Percentiles rank a stretch among this genome's conserved stretches.
These are phyloP conservation scores for Eimeria falciformis DNA, from an alignment of 169 alveolate genomes.

Conservation along the genomic window DNA sequence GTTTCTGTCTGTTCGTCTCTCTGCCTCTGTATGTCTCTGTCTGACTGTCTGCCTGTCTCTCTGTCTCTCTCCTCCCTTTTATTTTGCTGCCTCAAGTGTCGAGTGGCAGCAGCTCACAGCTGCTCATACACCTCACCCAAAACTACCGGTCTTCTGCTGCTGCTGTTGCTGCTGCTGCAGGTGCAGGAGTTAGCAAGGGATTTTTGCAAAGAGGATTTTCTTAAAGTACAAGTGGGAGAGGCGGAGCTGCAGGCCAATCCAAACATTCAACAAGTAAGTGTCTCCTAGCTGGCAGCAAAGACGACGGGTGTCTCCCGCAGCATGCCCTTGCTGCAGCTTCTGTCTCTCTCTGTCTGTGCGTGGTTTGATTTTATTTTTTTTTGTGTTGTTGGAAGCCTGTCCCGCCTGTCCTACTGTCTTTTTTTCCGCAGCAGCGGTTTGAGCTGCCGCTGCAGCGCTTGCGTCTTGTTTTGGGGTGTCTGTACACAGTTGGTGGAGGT, in stretches of 20 bases:
- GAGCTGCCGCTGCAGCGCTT: too few species aligned
- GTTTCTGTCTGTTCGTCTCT: neutral
- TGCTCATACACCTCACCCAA: neutral
- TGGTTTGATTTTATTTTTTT: too few species aligned
- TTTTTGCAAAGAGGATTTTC: slow-evolving; percentile 90
- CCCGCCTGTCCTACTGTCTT: too few species aligned
- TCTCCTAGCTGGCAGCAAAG: neutral
- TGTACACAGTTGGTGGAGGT: slow-evolving; percentile 49
- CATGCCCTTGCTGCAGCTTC: slow-evolving; percentile 17
- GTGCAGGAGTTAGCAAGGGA: slow-evolving; percentile 84
- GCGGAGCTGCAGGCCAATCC: slow-evolving; percentile 70
- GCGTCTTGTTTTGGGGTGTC: too few species aligned
- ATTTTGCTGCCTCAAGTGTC: neutral
- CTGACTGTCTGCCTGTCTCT: neutral
- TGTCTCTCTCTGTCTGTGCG: slow-evolving; percentile 6
- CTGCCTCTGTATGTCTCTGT: neutral
- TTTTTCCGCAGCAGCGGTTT: neutral
- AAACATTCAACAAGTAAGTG: slow-evolving; percentile 33
- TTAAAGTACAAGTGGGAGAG: slow-evolving; percentile 91
- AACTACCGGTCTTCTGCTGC: too few species aligned
- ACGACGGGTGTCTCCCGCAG: neutral
- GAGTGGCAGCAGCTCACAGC: neutral
- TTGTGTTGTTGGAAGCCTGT: too few species aligned
- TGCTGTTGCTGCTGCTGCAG: slow-evolving; percentile 35
- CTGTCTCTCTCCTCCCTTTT: too few species aligned